These are phyloP conservation scores for Hemerocallis citrina DNA, from an alignment of 106 monocot species.

Conservation along the genomic window DNA sequence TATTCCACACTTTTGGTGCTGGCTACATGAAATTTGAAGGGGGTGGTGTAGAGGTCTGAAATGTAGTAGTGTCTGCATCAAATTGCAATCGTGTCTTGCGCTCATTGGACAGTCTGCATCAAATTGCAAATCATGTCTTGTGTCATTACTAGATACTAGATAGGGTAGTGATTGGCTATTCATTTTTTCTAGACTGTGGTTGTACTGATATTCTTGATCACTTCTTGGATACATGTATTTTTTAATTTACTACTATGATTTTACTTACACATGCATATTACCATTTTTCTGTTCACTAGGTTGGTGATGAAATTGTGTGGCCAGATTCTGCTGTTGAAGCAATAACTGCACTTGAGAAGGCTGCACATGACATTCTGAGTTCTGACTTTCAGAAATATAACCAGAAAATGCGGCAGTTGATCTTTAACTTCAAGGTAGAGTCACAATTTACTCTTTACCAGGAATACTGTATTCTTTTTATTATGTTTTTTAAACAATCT, in stretches of 20 bases:
- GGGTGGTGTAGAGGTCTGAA: too few relatives aligned
- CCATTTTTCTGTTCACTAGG: slow-evolving; percentile 13
- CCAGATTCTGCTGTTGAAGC: slow-evolving; percentile 62
- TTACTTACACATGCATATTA: neutral
- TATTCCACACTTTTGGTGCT: too few relatives aligned
- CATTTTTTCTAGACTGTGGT: too few relatives aligned
- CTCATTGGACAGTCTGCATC: too few relatives aligned
- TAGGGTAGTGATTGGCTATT: too few relatives aligned
- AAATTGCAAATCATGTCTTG: neutral
- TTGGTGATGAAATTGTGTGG: slow-evolving; percentile 29
- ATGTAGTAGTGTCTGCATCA: too few relatives aligned
- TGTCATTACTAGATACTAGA: too few relatives aligned
- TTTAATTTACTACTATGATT: neutral
- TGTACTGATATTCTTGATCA: neutral
- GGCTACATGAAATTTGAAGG: too few relatives aligned
- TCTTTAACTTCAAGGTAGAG: slow-evolving; percentile 79
- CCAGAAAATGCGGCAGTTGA: slow-evolving; percentile 83
- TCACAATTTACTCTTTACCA: too few relatives aligned
- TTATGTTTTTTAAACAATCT: too few relatives aligned
- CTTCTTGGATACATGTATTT: neutral
- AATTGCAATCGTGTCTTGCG: too few relatives aligned
- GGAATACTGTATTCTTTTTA: too few relatives aligned
- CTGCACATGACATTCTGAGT: slow-evolving; percentile 55
- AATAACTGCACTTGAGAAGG: slow-evolving; percentile 58
- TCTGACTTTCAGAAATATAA: slow-evolving; percentile 82